Percentiles rank a stretch among this genome's conserved stretches.
phyloP scores from a whole-genome alignment of 1,284 basidiomycete species.

The Boletus austroedulis region DNA sequence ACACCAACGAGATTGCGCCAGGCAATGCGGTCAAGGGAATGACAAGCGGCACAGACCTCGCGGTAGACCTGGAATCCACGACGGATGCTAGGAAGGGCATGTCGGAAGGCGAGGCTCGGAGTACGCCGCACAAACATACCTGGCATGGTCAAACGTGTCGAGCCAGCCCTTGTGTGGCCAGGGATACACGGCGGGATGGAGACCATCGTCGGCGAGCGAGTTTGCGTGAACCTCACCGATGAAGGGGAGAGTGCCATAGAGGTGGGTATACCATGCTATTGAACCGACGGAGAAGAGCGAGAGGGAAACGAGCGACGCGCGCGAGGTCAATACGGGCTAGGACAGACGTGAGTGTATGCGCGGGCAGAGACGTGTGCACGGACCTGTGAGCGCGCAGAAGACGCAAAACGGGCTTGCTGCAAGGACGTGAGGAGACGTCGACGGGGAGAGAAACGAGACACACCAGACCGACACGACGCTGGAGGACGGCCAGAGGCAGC shows the following conservation, averaged over 20 bases:
- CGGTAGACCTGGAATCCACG: constrained; percentile 99
- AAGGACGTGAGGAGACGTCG: not conserved
- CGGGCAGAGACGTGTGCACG: constrained; percentile 17
- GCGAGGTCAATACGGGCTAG: constrained; percentile 63
- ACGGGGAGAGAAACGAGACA: constrained; percentile 3
- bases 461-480: constrained; percentile 44
- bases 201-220: constrained; percentile 89
- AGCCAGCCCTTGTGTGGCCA: constrained; percentile 89
- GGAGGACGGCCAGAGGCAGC: constrained; percentile 67
- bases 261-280: constrained; percentile 93
- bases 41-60: constrained; percentile 98
- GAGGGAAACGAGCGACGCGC: constrained; percentile 74
- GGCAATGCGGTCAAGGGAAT: constrained; percentile 98
- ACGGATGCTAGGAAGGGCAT: constrained; percentile 69
- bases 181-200: constrained; percentile 86
- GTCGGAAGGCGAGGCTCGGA: constrained; percentile 11
- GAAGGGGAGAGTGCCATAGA: constrained; percentile 88
- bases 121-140: constrained; percentile 49
- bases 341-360: constrained; percentile 5
- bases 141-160: constrained; percentile 94
- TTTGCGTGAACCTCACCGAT: constrained; percentile 87
- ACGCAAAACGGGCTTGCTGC: constrained; percentile 65
- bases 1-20: constrained; percentile 99
- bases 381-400: constrained; percentile 63
- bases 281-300: constrained; percentile 83